phyloP scores from a whole-genome alignment of 306 rosid genomes.

The Carpinus viminea region DNA sequence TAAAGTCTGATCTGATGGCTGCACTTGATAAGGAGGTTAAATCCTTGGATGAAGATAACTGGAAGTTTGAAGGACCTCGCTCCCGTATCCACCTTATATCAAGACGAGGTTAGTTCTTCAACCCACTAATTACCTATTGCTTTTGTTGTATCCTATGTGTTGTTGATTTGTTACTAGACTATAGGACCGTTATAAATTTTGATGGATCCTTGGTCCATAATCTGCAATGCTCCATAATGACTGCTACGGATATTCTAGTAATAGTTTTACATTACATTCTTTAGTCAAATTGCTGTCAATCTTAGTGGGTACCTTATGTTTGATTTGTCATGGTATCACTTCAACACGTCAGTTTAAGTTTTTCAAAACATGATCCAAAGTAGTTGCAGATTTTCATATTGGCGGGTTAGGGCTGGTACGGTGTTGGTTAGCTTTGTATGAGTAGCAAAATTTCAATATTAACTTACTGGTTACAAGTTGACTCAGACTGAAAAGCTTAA shows the following conservation, averaged over 20 bases:
- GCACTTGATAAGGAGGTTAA: slow-evolving; percentile 85
- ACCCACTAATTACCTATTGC: slow-evolving; percentile 12
- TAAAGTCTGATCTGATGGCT: slow-evolving; percentile 76
- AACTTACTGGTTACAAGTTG: not conserved
- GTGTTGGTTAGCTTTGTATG: not conserved
- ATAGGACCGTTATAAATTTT: slow-evolving; percentile 9
- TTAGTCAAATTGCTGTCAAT: not conserved
- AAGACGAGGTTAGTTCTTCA: slow-evolving; percentile 47
- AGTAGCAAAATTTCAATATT: not conserved
- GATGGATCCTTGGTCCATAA: slow-evolving; percentile 4
- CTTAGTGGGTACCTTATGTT: not conserved
- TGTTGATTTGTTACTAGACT: slow-evolving; percentile 7
- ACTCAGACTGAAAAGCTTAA: not conserved
- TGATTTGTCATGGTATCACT: not conserved
- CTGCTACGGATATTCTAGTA: not conserved
- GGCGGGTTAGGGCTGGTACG: not conserved
- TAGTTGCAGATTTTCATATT: not conserved
- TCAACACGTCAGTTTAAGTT: not conserved
- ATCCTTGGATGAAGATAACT: slow-evolving; percentile 81
- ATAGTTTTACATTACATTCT: not conserved
- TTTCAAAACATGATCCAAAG: not conserved
- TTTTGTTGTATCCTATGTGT: not conserved
- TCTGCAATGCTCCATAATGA: not conserved
- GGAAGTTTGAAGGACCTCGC: slow-evolving; percentile 97
- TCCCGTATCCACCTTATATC: slow-evolving; percentile 77